Evolutionary conservation across 495 filamentous ascomycete genomes (phyloP), one percentile per base, ranked within the genome.

Genomic region (Penicillium arizonense): DNA sequence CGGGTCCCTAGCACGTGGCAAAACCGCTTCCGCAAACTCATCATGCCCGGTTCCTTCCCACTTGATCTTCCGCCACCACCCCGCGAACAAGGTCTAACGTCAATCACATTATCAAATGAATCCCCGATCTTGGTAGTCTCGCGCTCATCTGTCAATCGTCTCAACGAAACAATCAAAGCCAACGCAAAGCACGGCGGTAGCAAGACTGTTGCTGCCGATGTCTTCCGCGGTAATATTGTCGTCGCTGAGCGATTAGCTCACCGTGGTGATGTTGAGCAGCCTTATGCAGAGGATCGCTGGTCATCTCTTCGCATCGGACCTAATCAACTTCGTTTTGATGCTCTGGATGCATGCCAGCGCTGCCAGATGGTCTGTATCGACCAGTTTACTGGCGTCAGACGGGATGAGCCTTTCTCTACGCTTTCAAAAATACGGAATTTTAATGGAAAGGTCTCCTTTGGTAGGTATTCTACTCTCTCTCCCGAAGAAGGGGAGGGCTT

Each of bases 291-390:
- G 59, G 79, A 82, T 42, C 50, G 52, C 10, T 83, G 79, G 79
- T 53, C 63, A 3, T 63, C 52, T 9, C 28, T 80, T 24, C 61
- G 58, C 1, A 72, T 80, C 20, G 73, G 73, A 0, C 52, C 70
- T 0, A 49, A 60, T 5, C 52, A 66, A 34, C 50, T 75, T 33
- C 61, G 72, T 3, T 87, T 90, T 46, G 77, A 88, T 59, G 82
- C 92, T 53, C 73, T 97, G 4, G 92, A 90, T 0, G 79, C 85
- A 16, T 98, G 94, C 61, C 80, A 91, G 33, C 73, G 94, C 13
- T 98, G 94, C 55, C 91, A 96, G 59, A 96, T 98, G 90, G 87
- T 98, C 11, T 97, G 93, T 64, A 81, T 97, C 39, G 84, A 98
- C 55, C 94, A 96, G 61, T 71, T 85, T 14, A 95, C 88, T 5